Base-by-base conservation (phyloP, 345 rosid species). In the Syzygium aqueum region DNA sequence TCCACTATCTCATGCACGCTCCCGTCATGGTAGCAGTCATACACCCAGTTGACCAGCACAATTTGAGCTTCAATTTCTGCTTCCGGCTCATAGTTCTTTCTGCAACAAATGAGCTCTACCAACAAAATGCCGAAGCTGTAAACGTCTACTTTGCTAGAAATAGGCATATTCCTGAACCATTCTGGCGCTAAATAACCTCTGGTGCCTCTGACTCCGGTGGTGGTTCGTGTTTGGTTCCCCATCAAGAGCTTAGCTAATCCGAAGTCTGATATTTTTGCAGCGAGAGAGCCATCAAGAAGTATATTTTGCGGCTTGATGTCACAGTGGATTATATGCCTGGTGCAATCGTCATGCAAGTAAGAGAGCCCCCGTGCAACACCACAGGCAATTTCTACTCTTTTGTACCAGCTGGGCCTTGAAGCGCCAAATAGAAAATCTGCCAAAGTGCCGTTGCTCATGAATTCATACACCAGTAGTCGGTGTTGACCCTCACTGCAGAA, bases 51-150 rank as follows among this genome's bases (percentile, higher is more conserved):
- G 17, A 85, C 49, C 4, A 88, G 67, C n/a, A 86, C 43, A 51
- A 85, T 52, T 43, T 63, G 61, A 14, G 46, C 53, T 51, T 88
- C 88, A 9, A 27, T 85, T 27, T 59, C 53, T 49, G 6, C 40
- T 59, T 80, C 86, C 2, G 51, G 40, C 56, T 86, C 86, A 4
- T 7, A 83, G 86, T 80, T 85, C 73, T 83, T 88, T 54, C 88
- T 85, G 19, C 86, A 61, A 67, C 90, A 87, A 13, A 91, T 54
- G 46, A 91, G 59, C 89, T 89, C 91, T 49, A 89, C 65, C 49
- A 91, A 51, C 52, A 89, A 63, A 1, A 87, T 85, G 23, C 92
- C 92, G 28, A 88, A 91, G 85, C 92, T 90, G 51, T 87, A 91
- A 14, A 89, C 89, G 30, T 91, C 92, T 14, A 86, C 91, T 85